Evolutionary conservation across 1,284 basidiomycete genomes (phyloP), one percentile per base, ranked within the genome.

Genomic region (Erythrobasidium hasegawianum): DNA sequence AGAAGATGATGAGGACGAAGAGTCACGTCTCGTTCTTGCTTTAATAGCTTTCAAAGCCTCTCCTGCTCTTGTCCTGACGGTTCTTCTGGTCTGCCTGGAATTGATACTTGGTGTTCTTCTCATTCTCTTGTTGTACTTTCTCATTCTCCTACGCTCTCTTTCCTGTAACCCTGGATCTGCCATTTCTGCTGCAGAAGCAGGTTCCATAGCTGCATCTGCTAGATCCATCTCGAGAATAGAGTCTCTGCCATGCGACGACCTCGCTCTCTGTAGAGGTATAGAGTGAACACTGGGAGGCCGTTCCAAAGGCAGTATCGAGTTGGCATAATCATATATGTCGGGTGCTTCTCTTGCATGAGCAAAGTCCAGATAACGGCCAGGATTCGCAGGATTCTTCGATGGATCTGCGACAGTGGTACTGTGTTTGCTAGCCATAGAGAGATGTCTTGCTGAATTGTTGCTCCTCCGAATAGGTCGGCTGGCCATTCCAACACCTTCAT

Each of bases 81-180:
- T 68, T 38, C 67, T 59, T 8, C 67, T 61, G 11, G 72, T 69
- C 43, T 67, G 53, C n/a, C 69, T 65, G 2, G 66, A 68, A 20
- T 70, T 67, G 49, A 72, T 57, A 10, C 66, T 68, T 26, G 57
- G 68, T 2, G 67, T 57, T 18, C 56, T 52, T 1, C 64, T 14
- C 14, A 64, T n/a, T 29, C 69, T 60, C 13, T 64, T 55, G 16
- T 67, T 52, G 27, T 68, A 40, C 24, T 52, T 41, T n/a, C 33
- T 13, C 40, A 50, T 55, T 39, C 56, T 49, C 33, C 62, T 16
- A n/a, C 56, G 55, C 14, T 38, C 43, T 43, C 38, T 41, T 24
- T 57, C 55, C 24, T 50, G 41, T 55, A 65, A 49, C 13, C 56
- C 47, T 50, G 55, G 47, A 24, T 50, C 55, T 27, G 55, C 55